Evolutionary conservation across 2,329 filamentous ascomycete species (phyloP).

Genomic region (Plenodomus lindquistii): DNA sequence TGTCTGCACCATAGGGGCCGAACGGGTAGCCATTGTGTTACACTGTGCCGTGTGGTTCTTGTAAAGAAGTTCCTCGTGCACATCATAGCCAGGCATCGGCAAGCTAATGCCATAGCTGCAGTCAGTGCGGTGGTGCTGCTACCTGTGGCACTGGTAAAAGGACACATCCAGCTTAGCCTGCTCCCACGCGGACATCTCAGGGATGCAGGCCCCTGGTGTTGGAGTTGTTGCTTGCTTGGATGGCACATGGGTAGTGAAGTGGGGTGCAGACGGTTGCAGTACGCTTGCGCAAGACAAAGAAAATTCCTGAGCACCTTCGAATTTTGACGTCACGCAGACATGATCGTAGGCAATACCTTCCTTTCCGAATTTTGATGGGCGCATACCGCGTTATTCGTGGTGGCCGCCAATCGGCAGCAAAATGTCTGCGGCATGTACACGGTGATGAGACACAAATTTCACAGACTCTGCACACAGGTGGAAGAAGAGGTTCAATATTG

Average conservation of each 20-base stretch:
- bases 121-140: not conserved
- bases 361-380: not conserved
- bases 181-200: not conserved
- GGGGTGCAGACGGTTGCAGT: not conserved
- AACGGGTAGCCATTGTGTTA: not conserved
- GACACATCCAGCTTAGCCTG: not conserved
- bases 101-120: not conserved
- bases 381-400: not conserved
- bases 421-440: not conserved
- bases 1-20: not conserved
- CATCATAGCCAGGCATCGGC: not conserved
- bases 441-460: not conserved
- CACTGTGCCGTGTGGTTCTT: not conserved
- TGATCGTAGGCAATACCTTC: not conserved
- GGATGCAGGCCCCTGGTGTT: not conserved
- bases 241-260: not conserved
- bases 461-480: not conserved
- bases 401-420: not conserved
- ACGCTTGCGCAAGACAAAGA: not conserved
- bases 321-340: slow-evolving; percentile 1
- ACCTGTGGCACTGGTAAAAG: not conserved
- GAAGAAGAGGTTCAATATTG: not conserved
- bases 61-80: not conserved
- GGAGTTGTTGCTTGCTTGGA: not conserved
- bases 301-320: not conserved